phyloP scores from a whole-genome alignment of 1,284 basidiomycete genomes.

The Melanopsichium pennsylvanicum region DNA sequence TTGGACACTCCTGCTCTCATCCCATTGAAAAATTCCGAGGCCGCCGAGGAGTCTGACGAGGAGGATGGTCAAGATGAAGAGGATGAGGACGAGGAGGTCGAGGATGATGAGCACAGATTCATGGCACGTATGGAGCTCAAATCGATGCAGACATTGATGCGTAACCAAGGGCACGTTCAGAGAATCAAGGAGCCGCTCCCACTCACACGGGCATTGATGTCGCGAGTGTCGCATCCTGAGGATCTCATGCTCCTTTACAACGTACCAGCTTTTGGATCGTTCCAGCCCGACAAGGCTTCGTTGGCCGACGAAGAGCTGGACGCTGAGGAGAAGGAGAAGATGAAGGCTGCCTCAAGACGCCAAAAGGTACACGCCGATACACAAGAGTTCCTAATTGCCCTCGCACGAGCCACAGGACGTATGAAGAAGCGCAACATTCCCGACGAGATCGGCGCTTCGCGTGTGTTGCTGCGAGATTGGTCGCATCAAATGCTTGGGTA shows the following conservation, averaged over 20 bases:
- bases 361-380: slow-evolving; percentile 57
- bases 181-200: slow-evolving; percentile 59
- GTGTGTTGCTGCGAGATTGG: slow-evolving; percentile 61
- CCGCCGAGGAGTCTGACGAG: slow-evolving; percentile 18
- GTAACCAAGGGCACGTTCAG: slow-evolving; percentile 61
- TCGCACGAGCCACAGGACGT: slow-evolving; percentile 55
- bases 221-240: slow-evolving; percentile 52
- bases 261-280: slow-evolving; percentile 60
- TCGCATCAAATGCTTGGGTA: slow-evolving; percentile 56
- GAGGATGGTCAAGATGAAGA: slow-evolving; percentile 21
- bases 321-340: slow-evolving; percentile 33
- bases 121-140: slow-evolving; percentile 43
- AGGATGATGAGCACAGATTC: slow-evolving; percentile 40
- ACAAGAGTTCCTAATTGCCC: slow-evolving; percentile 59
- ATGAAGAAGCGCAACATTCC: slow-evolving; percentile 58
- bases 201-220: slow-evolving; percentile 51
- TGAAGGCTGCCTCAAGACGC: slow-evolving; percentile 32
- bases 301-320: slow-evolving; percentile 42
- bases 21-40: slow-evolving; percentile 30
- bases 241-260: slow-evolving; percentile 63
- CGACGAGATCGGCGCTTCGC: slow-evolving; percentile 54
- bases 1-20: slow-evolving; percentile 57
- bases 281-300: slow-evolving; percentile 39
- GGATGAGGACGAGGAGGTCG: slow-evolving; percentile 26
- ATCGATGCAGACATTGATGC: slow-evolving; percentile 54